These are phyloP conservation scores for Cystoderma amianthinum DNA, from an alignment of 768 basidiomycete genomes.

Conservation along the genomic window DNA sequence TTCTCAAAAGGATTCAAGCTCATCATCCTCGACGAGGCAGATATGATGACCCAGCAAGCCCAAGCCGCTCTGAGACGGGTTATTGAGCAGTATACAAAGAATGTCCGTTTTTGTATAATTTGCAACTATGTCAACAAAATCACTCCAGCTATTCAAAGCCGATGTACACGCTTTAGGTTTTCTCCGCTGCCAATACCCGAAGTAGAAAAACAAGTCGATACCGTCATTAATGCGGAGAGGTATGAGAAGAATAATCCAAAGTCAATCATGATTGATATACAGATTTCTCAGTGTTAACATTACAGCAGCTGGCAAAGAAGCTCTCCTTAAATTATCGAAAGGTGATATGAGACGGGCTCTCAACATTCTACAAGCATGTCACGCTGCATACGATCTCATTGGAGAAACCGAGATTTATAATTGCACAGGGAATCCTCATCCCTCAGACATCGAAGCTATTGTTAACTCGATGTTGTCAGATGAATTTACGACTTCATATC, in stretches of 20 bases:
- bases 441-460: conserved; percentile 87
- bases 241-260: conserved; percentile 18
- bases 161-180: conserved; percentile 96
- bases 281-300: conserved; percentile 55
- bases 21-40: conserved; percentile 98
- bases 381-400: conserved; percentile 88
- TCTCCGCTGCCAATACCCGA: conserved; percentile 83
- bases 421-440: conserved; percentile 96
- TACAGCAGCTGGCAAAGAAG: conserved; percentile 79
- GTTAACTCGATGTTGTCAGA: conserved; percentile 95
- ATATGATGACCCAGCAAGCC: conserved; percentile 99
- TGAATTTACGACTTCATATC: conserved; percentile 89
- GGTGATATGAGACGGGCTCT: conserved; percentile 98
- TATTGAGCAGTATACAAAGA: conserved; percentile 98
- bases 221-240: conserved; percentile 82
- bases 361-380: conserved; percentile 95
- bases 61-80: conserved; percentile 95
- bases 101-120: conserved; percentile 98
- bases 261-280: neutral
- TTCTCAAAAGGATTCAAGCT: conserved; percentile 94
- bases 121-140: conserved; percentile 99
- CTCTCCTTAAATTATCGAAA: conserved; percentile 88
- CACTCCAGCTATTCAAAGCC: conserved; percentile 94
- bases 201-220: conserved; percentile 75
- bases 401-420: conserved; percentile 92